These are phyloP conservation scores for Plasmodium blacklocki DNA, from an alignment of 169 alveolate species.

Conservation along the genomic window DNA sequence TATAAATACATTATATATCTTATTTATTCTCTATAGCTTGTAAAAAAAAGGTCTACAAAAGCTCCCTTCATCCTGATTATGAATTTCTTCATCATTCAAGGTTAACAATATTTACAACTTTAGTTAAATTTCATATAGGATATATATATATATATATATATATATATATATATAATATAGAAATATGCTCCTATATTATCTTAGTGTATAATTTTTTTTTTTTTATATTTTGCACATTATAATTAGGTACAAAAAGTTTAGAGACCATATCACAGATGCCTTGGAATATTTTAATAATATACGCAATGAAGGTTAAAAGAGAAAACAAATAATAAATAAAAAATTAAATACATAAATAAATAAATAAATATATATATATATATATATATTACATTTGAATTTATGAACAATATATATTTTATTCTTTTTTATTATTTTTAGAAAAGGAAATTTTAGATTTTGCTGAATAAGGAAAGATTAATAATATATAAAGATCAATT, in stretches of 20 bases:
- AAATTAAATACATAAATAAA: neutral
- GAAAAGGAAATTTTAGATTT: constrained; percentile 24
- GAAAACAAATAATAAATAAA: constrained; percentile 6
- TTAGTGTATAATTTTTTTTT: constrained; percentile 11
- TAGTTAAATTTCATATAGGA: too few relatives aligned
- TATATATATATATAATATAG: neutral
- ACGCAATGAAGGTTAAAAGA: constrained; percentile 38
- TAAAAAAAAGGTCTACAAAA: constrained; percentile 80
- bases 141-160: neutral
- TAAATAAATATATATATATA: neutral
- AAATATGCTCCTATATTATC: neutral
- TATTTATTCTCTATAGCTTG: constrained; percentile 79
- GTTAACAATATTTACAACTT: constrained; percentile 32
- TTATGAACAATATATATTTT: too few relatives aligned
- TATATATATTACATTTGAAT: neutral
- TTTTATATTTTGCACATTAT: neutral
- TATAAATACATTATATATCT: neutral
- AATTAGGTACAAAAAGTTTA: constrained; percentile 34
- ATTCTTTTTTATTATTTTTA: constrained; percentile 3
- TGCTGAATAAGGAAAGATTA: constrained; percentile 11
- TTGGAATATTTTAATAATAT: constrained; percentile 43
- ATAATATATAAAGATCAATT: too few relatives aligned
- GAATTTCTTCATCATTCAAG: constrained; percentile 82
- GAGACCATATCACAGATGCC: constrained; percentile 59
- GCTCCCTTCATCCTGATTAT: constrained; percentile 83